These are phyloP conservation scores for Ophiobolus disseminans DNA, from an alignment of 2,329 filamentous ascomycete species.

Conservation along the genomic window DNA sequence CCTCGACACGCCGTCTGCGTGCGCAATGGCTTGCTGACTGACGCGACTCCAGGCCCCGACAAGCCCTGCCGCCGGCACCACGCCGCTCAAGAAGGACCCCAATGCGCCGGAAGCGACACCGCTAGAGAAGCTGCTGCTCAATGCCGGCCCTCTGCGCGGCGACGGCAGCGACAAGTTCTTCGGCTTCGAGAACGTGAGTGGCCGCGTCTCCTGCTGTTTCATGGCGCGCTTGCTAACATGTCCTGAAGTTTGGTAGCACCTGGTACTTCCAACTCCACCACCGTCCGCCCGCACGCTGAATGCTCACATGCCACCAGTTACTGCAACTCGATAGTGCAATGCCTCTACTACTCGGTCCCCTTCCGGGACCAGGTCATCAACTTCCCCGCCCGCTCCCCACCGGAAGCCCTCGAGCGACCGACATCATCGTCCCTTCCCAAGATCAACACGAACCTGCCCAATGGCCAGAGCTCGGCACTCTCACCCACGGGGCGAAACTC, in stretches of 20 bases:
- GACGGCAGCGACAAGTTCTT: slow-evolving; percentile 99
- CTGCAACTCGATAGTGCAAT: slow-evolving; percentile 97
- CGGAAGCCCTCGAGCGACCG: slow-evolving; percentile 70
- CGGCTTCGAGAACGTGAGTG: slow-evolving; percentile 92
- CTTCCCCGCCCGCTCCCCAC: slow-evolving; percentile 77
- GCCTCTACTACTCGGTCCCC: slow-evolving; percentile 91
- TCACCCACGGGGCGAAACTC: slow-evolving; percentile 63
- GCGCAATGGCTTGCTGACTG: slow-evolving; percentile 35
- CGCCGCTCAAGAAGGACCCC: slow-evolving; percentile 65
- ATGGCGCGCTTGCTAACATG: slow-evolving; percentile 29
- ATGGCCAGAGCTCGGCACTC: slow-evolving; percentile 51
- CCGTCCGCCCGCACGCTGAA: slow-evolving; percentile 4
- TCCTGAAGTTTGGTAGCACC: slow-evolving; percentile 86
- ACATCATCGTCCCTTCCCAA: slow-evolving; percentile 45
- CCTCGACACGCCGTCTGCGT: slow-evolving; percentile 6
- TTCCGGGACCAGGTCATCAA: slow-evolving; percentile 95
- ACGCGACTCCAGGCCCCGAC: slow-evolving; percentile 52
- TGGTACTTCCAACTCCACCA: slow-evolving; percentile 67
- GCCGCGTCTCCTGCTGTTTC: slow-evolving; percentile 9
- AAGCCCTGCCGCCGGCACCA: slow-evolving; percentile 54
- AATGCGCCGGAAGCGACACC: slow-evolving; percentile 64
- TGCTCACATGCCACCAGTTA: slow-evolving; percentile 67
- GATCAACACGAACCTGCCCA: slow-evolving; percentile 50
- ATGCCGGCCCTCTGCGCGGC: slow-evolving; percentile 78
- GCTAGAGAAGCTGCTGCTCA: slow-evolving; percentile 79